Evolutionary conservation across 768 basidiomycete species (phyloP).

Genomic region (Roridomyces roridus): DNA sequence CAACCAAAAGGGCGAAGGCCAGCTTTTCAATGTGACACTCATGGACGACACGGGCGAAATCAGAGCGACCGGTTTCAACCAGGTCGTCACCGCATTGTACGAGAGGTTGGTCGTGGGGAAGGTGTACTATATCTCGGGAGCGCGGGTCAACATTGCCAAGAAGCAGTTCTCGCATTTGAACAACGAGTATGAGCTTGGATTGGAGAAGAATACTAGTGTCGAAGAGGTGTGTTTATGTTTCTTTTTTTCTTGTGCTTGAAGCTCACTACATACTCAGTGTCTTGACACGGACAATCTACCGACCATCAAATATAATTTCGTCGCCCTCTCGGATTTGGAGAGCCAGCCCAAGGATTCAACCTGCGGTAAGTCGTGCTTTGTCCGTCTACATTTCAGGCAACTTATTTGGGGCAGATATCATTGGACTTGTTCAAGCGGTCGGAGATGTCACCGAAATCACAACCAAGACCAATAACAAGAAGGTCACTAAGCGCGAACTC

Average conservation of each 20-base stretch:
- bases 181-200: conserved; percentile 91
- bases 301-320: conserved; percentile 84
- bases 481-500: conserved; percentile 91
- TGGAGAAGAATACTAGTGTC: conserved; percentile 86
- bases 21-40: conserved; percentile 89
- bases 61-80: conserved; percentile 89
- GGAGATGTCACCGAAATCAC: conserved; percentile 72
- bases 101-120: conserved; percentile 89
- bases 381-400: neutral
- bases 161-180: conserved; percentile 91
- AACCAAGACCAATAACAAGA: conserved; percentile 75
- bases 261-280: conserved; percentile 58
- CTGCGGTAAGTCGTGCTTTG: conserved; percentile 66
- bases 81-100: conserved; percentile 81
- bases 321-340: conserved; percentile 66
- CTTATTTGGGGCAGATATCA: conserved; percentile 66
- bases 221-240: conserved; percentile 66
- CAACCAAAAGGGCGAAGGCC: conserved; percentile 90
- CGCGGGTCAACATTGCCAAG: conserved; percentile 92
- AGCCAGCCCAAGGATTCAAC: conserved; percentile 77
- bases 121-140: conserved; percentile 91
- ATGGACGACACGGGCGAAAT: conserved; percentile 97
- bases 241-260: neutral
- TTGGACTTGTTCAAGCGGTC: conserved; percentile 85
- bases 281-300: conserved; percentile 80